Conservation (phyloP, 176 grass and related monocot species). For the Bonia amplexicaulis region DNA sequence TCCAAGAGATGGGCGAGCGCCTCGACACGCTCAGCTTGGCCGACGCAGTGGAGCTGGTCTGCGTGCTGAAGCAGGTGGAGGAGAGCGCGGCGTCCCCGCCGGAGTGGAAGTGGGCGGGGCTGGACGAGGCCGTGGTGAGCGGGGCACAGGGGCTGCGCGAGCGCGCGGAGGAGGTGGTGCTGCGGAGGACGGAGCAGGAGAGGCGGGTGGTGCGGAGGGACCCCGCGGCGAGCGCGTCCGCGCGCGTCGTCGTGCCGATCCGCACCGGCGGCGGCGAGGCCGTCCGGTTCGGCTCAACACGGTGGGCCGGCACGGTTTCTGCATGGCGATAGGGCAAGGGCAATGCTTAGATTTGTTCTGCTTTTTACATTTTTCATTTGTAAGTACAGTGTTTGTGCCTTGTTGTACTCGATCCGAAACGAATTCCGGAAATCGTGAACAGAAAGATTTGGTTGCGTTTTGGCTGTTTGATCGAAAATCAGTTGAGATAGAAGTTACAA, state of each 20-base stretch:
- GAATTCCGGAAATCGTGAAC: background rate
- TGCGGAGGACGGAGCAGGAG: slow-evolving; percentile 43
- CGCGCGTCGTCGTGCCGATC: slow-evolving; percentile 9
- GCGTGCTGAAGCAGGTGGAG: slow-evolving; percentile 55
- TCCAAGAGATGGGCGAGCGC: slow-evolving; percentile 54
- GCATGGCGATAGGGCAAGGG: background rate
- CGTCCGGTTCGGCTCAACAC: slow-evolving; percentile 50
- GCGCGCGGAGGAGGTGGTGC: slow-evolving; percentile 40
- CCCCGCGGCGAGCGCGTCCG: slow-evolving; percentile 35
- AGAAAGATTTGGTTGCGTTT: background rate
- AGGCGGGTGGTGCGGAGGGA: slow-evolving; percentile 41
- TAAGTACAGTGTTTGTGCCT: background rate
- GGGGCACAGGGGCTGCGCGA: slow-evolving; percentile 32
- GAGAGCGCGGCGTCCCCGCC: slow-evolving; percentile 10
- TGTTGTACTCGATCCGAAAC: background rate
- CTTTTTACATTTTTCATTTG: background rate
- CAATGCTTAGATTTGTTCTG: background rate
- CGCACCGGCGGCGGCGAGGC: background rate
- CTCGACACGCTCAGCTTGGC: slow-evolving; percentile 57
- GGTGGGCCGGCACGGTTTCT: slow-evolving; percentile 33
- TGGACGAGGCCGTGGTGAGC: slow-evolving; percentile 45
- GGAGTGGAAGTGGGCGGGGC: slow-evolving; percentile 64
- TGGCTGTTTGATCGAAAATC: background rate
- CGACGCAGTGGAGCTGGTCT: slow-evolving; percentile 64
- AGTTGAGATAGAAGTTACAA: background rate